Evolutionary conservation across 108 stramenopile species (phyloP), one percentile per base, ranked within the genome.

Genomic region (Fragilaria radians): DNA sequence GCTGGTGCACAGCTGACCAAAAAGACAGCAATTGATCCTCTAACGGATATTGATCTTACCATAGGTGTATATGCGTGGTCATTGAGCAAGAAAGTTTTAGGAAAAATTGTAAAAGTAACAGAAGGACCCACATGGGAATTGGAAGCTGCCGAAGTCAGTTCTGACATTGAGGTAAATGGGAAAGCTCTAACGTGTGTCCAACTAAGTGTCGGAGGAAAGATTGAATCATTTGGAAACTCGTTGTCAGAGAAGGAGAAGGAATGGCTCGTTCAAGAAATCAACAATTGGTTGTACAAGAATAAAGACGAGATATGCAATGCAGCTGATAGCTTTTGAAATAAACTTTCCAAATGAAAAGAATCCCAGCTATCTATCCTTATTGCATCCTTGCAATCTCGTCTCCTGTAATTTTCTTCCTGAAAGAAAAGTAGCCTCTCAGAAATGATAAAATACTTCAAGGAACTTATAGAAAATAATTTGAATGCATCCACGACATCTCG

Each of bases 61-160:
- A 71, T 76, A 67, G 74, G 74, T 28, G 24, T 55, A 32, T 76
- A 71, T 50, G 54, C 64, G 25, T 76, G 74, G 74, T 17, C 46
- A 29, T 46, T 71, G 46, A 55, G 62, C 22, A 59, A 63, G 64
- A 28, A 59, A 1, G 4, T 52, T 30, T 23, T 29, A 11, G 53
- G 46, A 47, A 23, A 30, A 3, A 57, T 14, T 7, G 9, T 34
- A 21, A 2, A 57, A 57, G 7, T 17, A 3, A 36, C n/a, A 19
- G 55, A 57, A 34, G 55, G 55, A 24, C 33, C 55, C 19, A 57
- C 55, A 1, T 22, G 28, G 28, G n/a, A 57, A 34, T 1, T 57
- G 28, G 19, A 36, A 32, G 55, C 18, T 4, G 28, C 30, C 11
- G 28, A 46, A n/a, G 55, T 57, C 1, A 27, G 34, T 19, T 18